Evolutionary conservation across 345 rosid species (phyloP).

Genomic region (Populus euphratica): DNA sequence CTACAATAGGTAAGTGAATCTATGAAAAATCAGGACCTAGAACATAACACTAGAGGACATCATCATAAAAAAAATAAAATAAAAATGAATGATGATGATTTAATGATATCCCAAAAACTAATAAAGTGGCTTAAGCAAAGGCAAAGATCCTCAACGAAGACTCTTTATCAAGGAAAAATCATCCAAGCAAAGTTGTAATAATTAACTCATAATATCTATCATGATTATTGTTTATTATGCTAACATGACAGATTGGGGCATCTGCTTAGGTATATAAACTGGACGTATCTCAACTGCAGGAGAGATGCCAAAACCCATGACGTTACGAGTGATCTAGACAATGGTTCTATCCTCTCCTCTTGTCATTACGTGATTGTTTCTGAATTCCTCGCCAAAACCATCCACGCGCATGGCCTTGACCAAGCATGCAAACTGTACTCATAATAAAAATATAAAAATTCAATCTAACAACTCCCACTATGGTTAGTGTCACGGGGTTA

Average conservation of each 20-base stretch:
- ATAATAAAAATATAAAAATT: not conserved
- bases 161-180: too few species aligned
- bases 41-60: too few species aligned
- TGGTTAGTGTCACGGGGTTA: too few species aligned
- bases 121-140: too few species aligned
- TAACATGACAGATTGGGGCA: not conserved
- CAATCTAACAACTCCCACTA: conserved; percentile 30
- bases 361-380: conserved; percentile 8
- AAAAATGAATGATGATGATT: too few species aligned
- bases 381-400: not conserved
- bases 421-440: not conserved
- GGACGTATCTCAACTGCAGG: not conserved
- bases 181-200: too few species aligned
- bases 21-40: too few species aligned
- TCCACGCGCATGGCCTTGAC: conserved; percentile 10
- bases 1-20: too few species aligned
- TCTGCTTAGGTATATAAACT: not conserved
- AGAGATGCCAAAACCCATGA: not conserved
- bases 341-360: not conserved
- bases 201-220: too few species aligned
- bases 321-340: not conserved
- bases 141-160: too few species aligned
- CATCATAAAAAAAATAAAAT: too few species aligned
- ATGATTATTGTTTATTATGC: not conserved
- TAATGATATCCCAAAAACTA: too few species aligned